A percentile compares a stretch with the other conserved stretches of the same genome.
Conservation (phyloP, 805 yeast species). For the Wickerhamomyces chaumierensis region DNA sequence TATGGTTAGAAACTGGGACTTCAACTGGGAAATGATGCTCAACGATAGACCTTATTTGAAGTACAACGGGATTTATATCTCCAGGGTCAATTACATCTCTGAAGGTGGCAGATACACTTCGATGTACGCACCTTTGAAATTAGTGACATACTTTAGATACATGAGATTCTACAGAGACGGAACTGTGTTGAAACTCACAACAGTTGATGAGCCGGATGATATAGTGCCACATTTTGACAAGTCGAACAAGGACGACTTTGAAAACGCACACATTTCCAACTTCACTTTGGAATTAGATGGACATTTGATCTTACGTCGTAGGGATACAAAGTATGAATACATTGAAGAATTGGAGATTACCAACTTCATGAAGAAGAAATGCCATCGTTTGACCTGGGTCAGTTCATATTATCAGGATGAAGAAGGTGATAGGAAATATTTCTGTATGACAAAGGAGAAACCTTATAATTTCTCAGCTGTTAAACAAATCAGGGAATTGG, state of each 20-base stretch:
- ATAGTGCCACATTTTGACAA: conserved; percentile 47
- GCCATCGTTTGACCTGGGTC: conserved; percentile 66
- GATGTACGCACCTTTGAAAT: conserved; percentile 61
- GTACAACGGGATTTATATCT: conserved; percentile 74
- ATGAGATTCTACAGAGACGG: conserved; percentile 76
- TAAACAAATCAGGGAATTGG: conserved; percentile 6
- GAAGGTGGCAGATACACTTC: conserved; percentile 69
- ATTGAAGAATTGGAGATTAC: conserved; percentile 50
- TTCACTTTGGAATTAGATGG: conserved; percentile 44
- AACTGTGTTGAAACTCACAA: conserved; percentile 52
- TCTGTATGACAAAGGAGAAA: conserved; percentile 60
- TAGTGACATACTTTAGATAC: conserved; percentile 84
- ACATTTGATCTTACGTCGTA: conserved; percentile 41
- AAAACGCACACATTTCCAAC: conserved; percentile 23
- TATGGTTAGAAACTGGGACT: conserved; percentile 30
- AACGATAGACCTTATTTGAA: conserved; percentile 64
- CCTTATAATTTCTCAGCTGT: conserved; percentile 71
- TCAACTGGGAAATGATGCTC: conserved; percentile 25
- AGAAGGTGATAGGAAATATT: conserved; percentile 42
- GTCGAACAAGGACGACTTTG: conserved; percentile 14
- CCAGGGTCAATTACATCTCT: conserved; percentile 73
- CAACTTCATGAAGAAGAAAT: conserved; percentile 49
- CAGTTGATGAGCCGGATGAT: conserved; percentile 58
- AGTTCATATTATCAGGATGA: conserved; percentile 46
- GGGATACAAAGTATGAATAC: conserved; percentile 49